Evolutionary conservation across 331 rosid genomes (phyloP).

Genomic region (Phaseolus coccineus): DNA sequence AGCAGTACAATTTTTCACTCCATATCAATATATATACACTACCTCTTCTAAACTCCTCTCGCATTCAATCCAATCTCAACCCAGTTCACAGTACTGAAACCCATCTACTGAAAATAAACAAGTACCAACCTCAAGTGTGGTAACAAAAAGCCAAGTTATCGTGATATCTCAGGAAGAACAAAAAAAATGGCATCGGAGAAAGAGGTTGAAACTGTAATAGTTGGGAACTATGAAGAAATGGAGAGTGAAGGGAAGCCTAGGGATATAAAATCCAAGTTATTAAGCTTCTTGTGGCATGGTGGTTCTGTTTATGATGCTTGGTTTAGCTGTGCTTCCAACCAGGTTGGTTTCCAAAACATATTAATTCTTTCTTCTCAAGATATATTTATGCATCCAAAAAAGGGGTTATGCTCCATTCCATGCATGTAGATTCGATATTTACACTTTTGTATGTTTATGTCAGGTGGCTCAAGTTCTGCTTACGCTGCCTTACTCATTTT

Average conservation of each 20-base stretch:
- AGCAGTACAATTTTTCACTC: too few species aligned
- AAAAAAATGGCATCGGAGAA: constrained; percentile 58
- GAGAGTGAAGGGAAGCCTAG: constrained; percentile 64
- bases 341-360: constrained; percentile 48
- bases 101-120: not conserved
- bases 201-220: constrained; percentile 70
- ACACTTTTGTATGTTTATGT: not conserved
- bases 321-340: constrained; percentile 55
- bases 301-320: constrained; percentile 91
- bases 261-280: constrained; percentile 58
- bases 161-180: not conserved
- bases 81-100: not conserved
- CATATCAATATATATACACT: not conserved
- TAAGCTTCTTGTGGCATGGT: constrained; percentile 80
- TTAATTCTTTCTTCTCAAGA: not conserved
- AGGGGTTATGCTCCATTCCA: not conserved
- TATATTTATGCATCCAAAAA: not conserved
- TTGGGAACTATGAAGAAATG: constrained; percentile 82
- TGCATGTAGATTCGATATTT: not conserved
- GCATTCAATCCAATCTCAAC: not conserved
- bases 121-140: not conserved
- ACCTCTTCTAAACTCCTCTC: not conserved
- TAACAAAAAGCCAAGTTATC: not conserved
- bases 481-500: constrained; percentile 50
- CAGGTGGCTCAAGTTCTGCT: constrained; percentile 93